phyloP scores from a whole-genome alignment of 2,329 filamentous ascomycete species.

The Phialophora verrucosa region DNA sequence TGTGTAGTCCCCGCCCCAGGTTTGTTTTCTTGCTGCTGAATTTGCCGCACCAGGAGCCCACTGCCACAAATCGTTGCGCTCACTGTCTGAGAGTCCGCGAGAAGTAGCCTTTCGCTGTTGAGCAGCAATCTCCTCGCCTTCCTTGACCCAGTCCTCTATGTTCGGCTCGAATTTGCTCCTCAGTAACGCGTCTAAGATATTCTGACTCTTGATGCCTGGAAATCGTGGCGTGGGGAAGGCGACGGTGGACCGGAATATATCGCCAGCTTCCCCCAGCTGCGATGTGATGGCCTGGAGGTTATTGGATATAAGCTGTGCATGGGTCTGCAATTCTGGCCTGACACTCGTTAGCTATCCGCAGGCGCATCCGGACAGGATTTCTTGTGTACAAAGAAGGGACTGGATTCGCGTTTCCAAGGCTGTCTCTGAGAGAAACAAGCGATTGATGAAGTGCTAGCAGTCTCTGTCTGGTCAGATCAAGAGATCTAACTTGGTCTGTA shows the following conservation, averaged over 20 bases:
- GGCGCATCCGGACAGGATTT: neutral
- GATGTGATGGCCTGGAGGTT: slow-evolving; percentile 72
- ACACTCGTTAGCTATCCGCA: slow-evolving; percentile 4
- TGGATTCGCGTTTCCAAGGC: slow-evolving; percentile 67
- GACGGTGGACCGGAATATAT: slow-evolving; percentile 72
- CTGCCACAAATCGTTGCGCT: slow-evolving; percentile 66
- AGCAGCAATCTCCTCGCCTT: slow-evolving; percentile 60
- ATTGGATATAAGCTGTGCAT: slow-evolving; percentile 71
- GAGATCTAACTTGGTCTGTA: slow-evolving; percentile 60
- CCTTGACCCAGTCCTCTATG: slow-evolving; percentile 73
- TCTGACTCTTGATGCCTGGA: slow-evolving; percentile 71
- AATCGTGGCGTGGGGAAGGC: slow-evolving; percentile 78
- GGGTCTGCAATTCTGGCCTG: slow-evolving; percentile 74
- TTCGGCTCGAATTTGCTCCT: slow-evolving; percentile 83
- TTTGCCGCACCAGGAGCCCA: slow-evolving; percentile 59
- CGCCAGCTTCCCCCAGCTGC: slow-evolving; percentile 67
- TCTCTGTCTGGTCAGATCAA: slow-evolving; percentile 73
- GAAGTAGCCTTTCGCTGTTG: slow-evolving; percentile 29
- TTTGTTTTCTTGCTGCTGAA: slow-evolving; percentile 51
- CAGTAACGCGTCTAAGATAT: slow-evolving; percentile 70
- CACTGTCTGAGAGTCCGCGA: slow-evolving; percentile 49
- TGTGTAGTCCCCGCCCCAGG: slow-evolving; percentile 72
- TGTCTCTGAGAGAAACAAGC: slow-evolving; percentile 67
- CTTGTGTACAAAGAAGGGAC: slow-evolving; percentile 68
- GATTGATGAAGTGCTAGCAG: slow-evolving; percentile 72